Evolutionary conservation across 2,329 filamentous ascomycete species (phyloP).

Genomic region (Penicillium sp.): DNA sequence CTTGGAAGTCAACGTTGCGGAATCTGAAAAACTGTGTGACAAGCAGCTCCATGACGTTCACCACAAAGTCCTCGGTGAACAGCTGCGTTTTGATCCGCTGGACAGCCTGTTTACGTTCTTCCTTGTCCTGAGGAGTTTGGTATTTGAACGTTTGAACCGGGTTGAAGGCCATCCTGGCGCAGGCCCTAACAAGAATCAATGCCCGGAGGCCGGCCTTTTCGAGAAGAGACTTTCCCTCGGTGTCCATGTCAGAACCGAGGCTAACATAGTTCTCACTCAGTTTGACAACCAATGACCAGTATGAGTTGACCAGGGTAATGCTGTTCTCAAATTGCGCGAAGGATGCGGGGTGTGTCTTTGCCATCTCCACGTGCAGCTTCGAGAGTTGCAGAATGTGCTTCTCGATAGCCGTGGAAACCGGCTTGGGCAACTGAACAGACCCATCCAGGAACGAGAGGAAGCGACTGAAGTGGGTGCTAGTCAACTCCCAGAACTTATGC

Average conservation of each 20-base stretch:
- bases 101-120: constrained; percentile 72
- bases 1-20: constrained; percentile 77
- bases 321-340: constrained; percentile 83
- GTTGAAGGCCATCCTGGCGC: constrained; percentile 80
- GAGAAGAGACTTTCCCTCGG: constrained; percentile 58
- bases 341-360: constrained; percentile 73
- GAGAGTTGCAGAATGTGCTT: constrained; percentile 88
- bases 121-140: constrained; percentile 70
- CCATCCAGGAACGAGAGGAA: constrained; percentile 67
- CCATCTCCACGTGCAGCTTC: constrained; percentile 89
- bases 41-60: constrained; percentile 79
- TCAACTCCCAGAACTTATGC: constrained; percentile 76
- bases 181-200: constrained; percentile 77
- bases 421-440: constrained; percentile 55
- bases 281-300: constrained; percentile 79
- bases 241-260: constrained; percentile 48
- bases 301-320: constrained; percentile 73
- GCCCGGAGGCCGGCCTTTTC: constrained; percentile 84
- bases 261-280: constrained; percentile 70
- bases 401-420: constrained; percentile 66
- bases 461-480: constrained; percentile 75
- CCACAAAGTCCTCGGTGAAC: constrained; percentile 73
- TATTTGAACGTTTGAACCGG: constrained; percentile 83
- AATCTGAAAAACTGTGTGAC: constrained; percentile 90
- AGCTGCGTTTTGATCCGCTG: constrained; percentile 71